Evolutionary conservation across 2,329 filamentous ascomycete genomes (phyloP), one percentile per base, ranked within the genome.

Genomic region (Blastomyces parvus): DNA sequence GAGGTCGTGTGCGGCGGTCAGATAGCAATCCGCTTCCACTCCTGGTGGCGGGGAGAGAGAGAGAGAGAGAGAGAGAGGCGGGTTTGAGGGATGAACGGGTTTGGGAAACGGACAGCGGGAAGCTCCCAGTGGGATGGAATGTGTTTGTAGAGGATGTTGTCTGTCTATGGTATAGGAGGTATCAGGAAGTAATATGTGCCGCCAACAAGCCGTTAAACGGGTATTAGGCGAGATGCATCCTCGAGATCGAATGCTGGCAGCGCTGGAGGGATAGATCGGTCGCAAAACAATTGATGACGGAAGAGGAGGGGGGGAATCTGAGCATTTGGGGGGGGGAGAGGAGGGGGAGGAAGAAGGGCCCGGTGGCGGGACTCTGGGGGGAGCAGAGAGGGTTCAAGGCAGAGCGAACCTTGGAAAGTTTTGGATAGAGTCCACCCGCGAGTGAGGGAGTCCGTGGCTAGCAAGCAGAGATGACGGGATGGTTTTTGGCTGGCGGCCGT

Each of bases 401-500:
- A 62, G n/a, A 46, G 25, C 40, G 36, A n/a, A 42, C 40, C 40
- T 42, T 42, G 40, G 40, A 44, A 36, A 59, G 56, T 59, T 48
- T 36, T 48, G 61, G 57, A 62, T 59, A 52, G 48, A 59, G 55
- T 27, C 27, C 55, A 57, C 40, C 50, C n/a, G n/a, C n/a, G n/a
- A n/a, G n/a, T n/a, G n/a, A n/a, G 11, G 3, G 7, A 14, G 7
- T 27, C 19, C 22, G 48, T 25, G 48, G 11, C 9, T 9, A 36
- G 33, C 8, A 3, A 36, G n/a, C n/a, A n/a, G n/a, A 36, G 8
- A 36, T 36, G 33, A 36, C 33, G 8, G 33, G 7, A 9, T 9
- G 33, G n/a, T n/a, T 9, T 36, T 36, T 36, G 33, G 9, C 2
- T 36, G 33, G 33, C 11, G 33, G 33, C 3, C 9, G 33, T 11